These are phyloP conservation scores for Eucommia ulmoides DNA, from an alignment of 257 asterid species.

Conservation along the genomic window DNA sequence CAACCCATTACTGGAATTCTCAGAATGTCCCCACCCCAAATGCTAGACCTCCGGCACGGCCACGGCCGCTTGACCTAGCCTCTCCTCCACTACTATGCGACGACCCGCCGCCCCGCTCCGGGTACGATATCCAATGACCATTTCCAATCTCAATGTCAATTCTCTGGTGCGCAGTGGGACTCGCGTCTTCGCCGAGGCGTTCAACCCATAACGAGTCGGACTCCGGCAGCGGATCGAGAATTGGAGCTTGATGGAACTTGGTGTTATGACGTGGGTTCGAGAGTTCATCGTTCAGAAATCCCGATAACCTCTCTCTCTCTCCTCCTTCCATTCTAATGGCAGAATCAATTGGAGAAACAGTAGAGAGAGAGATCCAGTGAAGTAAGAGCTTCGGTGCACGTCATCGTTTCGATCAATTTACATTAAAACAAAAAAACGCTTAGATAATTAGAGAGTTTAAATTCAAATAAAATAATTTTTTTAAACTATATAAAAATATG, in stretches of 20 bases:
- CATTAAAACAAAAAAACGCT: too few relatives aligned
- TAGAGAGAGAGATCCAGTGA: too few relatives aligned
- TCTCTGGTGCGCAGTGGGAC: background rate
- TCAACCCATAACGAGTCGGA: background rate
- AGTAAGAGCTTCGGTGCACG: too few relatives aligned
- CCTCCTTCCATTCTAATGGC: too few relatives aligned
- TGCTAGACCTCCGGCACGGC: background rate
- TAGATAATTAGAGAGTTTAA: too few relatives aligned
- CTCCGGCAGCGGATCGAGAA: background rate
- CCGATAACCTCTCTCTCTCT: too few relatives aligned
- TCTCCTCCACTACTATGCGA: background rate
- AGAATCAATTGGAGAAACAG: too few relatives aligned
- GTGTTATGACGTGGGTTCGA: background rate
- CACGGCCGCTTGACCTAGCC: background rate
- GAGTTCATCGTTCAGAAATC: constrained; percentile 11
- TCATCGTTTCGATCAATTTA: too few relatives aligned
- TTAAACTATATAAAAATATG: too few relatives aligned
- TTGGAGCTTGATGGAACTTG: background rate
- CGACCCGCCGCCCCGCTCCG: background rate
- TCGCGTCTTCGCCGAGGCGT: background rate
- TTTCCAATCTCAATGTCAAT: constrained; percentile 1
- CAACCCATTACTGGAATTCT: background rate
- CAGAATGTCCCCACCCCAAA: background rate
- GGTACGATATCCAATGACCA: background rate
- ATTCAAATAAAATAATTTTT: too few relatives aligned